A percentile compares a stretch with the other conserved stretches of the same genome.
phyloP scores from a whole-genome alignment of 192 early-diverging fungal genomes.

The Bifiguratus adelaidae region DNA sequence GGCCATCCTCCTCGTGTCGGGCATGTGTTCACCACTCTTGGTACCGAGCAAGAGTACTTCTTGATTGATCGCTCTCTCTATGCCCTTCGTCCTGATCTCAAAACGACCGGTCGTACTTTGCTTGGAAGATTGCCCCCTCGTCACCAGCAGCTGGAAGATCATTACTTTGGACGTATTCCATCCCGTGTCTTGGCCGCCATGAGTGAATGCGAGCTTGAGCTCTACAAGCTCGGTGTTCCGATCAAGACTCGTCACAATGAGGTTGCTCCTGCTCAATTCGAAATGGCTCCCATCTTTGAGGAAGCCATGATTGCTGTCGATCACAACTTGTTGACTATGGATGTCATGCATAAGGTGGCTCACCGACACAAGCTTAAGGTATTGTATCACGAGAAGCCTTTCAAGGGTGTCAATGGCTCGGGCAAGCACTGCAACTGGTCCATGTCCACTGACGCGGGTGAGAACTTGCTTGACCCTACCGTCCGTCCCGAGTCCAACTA shows the following conservation, averaged over 20 bases:
- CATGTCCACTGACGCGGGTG: slow-evolving; percentile 85
- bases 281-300: slow-evolving; percentile 98
- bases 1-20: slow-evolving; percentile 40
- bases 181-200: slow-evolving; percentile 83
- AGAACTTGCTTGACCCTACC: slow-evolving; percentile 97
- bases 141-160: slow-evolving; percentile 99
- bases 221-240: slow-evolving; percentile 88
- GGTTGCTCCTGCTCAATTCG: slow-evolving; percentile 97
- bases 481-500: slow-evolving; percentile 96
- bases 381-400: slow-evolving; percentile 99
- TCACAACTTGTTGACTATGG: slow-evolving; percentile 98
- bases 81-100: slow-evolving; percentile 89
- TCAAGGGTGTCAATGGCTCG: slow-evolving; percentile 96
- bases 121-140: slow-evolving; percentile 90
- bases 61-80: slow-evolving; percentile 94
- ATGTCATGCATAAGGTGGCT: slow-evolving; percentile 92
- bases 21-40: slow-evolving; percentile 86
- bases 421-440: slow-evolving; percentile 99
- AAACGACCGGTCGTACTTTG: slow-evolving; percentile 92
- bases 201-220: slow-evolving; percentile 91
- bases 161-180: slow-evolving; percentile 99
- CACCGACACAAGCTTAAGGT: slow-evolving; percentile 96
- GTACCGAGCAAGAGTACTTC: slow-evolving; percentile 99
- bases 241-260: slow-evolving; percentile 99
- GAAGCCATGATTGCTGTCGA: slow-evolving; percentile 92